Evolutionary conservation across 2,329 filamentous ascomycete species (phyloP), one percentile per base, ranked within the genome.

Genomic region (Curvularia hawaiiensis): DNA sequence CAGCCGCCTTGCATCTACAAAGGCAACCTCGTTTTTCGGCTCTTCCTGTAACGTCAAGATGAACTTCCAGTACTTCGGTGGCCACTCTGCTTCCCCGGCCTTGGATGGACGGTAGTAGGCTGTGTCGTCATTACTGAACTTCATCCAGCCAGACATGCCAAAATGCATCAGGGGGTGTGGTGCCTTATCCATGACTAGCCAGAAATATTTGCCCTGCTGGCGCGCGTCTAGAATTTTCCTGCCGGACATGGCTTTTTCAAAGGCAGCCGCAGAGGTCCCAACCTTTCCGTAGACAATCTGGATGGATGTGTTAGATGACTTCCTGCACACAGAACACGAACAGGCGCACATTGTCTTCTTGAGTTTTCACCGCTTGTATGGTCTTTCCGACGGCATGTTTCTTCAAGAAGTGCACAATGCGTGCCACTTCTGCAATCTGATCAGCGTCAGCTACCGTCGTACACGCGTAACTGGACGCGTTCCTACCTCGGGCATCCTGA

Each of bases 171-270:
- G 86, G 0, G 90, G 85, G 77, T 98, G 95, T 1, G 94, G 93
- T 11, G 91, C 84, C 10, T 84, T 83, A 26, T 85, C 84, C 85
- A 91, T 90, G 38, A 91, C 88, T 22, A 98, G 82, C 82, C 95
- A 99, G 75, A 99, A 98, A 73, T 98, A 98, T 83, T 98, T 99
- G 10, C 95, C 95, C 74, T 97, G 95, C 58, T 90, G 92, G 4
- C 90, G 90, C 4, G 90, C 90, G 52, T 83, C 84, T 40, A 84
- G 67, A 31, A 90, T 86, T 70, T 87, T 91, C 70, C 90, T 94
- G 4, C 91, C 92, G 3, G 83, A 83, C 70, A 97, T 81, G 1
- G 89, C 87, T 53, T 85, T 83, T 66, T 90, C 82, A 61, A 99
- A 92, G 30, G 88, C 89, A 0, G 85, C 76, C 0, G 89, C 91